Evolutionary conservation across 73 alveolate species (phyloP), one percentile per base, ranked within the genome.

Genomic region (Tetrahymena elliotti): DNA sequence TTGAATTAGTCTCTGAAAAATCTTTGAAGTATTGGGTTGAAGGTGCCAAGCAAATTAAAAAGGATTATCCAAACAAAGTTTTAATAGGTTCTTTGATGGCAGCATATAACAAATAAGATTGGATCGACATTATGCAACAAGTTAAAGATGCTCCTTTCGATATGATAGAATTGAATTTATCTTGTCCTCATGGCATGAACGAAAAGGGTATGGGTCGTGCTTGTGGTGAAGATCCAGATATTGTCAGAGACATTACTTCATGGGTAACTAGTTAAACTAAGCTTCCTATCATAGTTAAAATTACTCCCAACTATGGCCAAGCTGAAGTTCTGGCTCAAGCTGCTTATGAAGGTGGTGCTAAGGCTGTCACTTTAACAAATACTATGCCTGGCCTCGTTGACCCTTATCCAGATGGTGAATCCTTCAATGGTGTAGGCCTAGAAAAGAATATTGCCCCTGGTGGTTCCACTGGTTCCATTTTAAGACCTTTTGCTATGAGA

Each of bases 181-280:
- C 98, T 11, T 96, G 98, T 52, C 98, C 98, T 31, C 98, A 96
- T 41, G 98, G 98, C 22, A 96, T 96, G 98, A 96, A 94, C 36
- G 98, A 96, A 93, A 93, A 93, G 93, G 98, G 98, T 37, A 96
- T 96, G 98, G 98, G 98, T 84, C 92, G 97, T 52, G 97, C 97
- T 27, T 96, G 97, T 92, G 97, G 97, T 39, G 97, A 96, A 53
- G 95, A 96, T 83, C 97, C 97, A 24, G 38, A 82, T 84, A 92
- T 96, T 33, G 97, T 96, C 9, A 95, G 96, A 38, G 93, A 96
- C 22, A 96, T 96, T 0, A 94, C 97, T 40, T 22, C 53, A 24
- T 96, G 97, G 97, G 97, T 96, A 6, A 92, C 93, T 11, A 53
- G 93, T 34, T 92, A 83, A 35, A 95, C 96, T 10, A 84, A 84